Percentiles rank a stretch among this genome's conserved stretches.
Conservation (phyloP, 1,284 basidiomycete genomes). For the Athelia sp. region DNA sequence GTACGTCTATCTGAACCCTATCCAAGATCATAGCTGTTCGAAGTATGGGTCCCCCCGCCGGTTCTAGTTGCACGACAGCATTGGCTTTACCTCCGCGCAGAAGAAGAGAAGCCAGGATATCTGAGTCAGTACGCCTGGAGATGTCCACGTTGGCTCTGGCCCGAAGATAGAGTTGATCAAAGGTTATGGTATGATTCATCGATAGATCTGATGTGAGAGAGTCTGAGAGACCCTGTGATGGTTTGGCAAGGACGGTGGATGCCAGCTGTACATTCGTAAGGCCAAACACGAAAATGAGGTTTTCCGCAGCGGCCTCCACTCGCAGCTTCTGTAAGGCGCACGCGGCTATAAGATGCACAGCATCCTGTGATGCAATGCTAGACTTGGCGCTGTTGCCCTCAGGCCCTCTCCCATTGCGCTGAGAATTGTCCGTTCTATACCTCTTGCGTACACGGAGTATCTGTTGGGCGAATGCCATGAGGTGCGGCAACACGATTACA, state of each 20-base stretch:
- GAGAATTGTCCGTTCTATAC: neutral
- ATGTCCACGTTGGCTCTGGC: constrained; percentile 46
- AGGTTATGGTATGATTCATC: constrained; percentile 41
- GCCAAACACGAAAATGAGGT: constrained; percentile 41
- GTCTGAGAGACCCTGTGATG: constrained; percentile 14
- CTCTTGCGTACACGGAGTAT: constrained; percentile 43
- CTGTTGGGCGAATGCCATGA: constrained; percentile 59
- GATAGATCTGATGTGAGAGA: constrained; percentile 26
- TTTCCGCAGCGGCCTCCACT: constrained; percentile 51
- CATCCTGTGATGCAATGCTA: neutral
- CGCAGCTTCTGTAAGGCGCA: constrained; percentile 23
- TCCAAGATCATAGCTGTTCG: constrained; percentile 41
- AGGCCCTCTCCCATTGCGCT: too few relatives aligned
- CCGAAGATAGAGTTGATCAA: constrained; percentile 47
- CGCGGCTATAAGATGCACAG: neutral
- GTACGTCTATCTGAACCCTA: constrained; percentile 53
- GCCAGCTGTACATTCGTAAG: constrained; percentile 34
- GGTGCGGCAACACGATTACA: constrained; percentile 51
- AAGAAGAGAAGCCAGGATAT: constrained; percentile 55
- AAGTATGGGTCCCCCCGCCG: constrained; percentile 28
- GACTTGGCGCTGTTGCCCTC: neutral
- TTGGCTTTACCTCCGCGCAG: constrained; percentile 42
- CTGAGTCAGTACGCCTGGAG: constrained; percentile 36
- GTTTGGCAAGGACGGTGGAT: constrained; percentile 34
- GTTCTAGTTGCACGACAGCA: constrained; percentile 40